These are phyloP conservation scores for Eremothecium gossypii DNA, from an alignment of 1,139 yeast genomes.

Conservation along the genomic window DNA sequence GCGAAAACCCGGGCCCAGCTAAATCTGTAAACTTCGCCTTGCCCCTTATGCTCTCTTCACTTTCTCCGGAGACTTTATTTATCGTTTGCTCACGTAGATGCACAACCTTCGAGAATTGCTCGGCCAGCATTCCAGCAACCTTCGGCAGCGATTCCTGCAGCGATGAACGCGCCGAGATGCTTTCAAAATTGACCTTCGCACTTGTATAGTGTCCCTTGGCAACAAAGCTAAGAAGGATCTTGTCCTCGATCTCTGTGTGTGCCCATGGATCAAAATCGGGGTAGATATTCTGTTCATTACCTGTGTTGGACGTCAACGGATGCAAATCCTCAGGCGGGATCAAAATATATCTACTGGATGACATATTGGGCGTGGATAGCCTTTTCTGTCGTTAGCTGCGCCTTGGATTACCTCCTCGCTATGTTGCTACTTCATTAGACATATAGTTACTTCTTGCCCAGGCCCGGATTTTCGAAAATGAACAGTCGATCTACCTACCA, in stretches of 20 bases:
- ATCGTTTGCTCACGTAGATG: slow-evolving; percentile 57
- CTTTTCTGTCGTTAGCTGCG: too few species aligned
- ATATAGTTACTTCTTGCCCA: neutral
- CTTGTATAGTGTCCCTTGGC: slow-evolving; percentile 53
- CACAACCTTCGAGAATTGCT: slow-evolving; percentile 56
- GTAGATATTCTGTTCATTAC: slow-evolving; percentile 26
- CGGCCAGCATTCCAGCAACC: slow-evolving; percentile 53
- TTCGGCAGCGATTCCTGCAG: slow-evolving; percentile 36
- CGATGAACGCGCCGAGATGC: slow-evolving; percentile 44
- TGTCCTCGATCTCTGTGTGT: slow-evolving; percentile 50
- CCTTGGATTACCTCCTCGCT: too few species aligned
- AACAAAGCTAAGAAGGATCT: slow-evolving; percentile 39
- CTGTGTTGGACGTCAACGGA: slow-evolving; percentile 16
- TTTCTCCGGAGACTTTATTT: slow-evolving; percentile 61
- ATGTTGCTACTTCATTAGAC: too few species aligned
- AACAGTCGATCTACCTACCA: too few species aligned
- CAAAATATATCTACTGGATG: slow-evolving; percentile 26
- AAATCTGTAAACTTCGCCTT: slow-evolving; percentile 14
- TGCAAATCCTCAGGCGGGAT: slow-evolving; percentile 29
- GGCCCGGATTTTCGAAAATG: neutral
- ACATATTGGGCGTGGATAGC: slow-evolving; percentile 12
- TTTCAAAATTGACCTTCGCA: slow-evolving; percentile 50
- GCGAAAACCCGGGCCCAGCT: slow-evolving; percentile 26
- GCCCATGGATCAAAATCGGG: slow-evolving; percentile 83
- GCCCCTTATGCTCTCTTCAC: slow-evolving; percentile 6